Percentiles rank a stretch among this genome's conserved stretches.
Evolutionary conservation across 75 land plant species (phyloP).

Genomic region (Cupressus sempervirens): DNA sequence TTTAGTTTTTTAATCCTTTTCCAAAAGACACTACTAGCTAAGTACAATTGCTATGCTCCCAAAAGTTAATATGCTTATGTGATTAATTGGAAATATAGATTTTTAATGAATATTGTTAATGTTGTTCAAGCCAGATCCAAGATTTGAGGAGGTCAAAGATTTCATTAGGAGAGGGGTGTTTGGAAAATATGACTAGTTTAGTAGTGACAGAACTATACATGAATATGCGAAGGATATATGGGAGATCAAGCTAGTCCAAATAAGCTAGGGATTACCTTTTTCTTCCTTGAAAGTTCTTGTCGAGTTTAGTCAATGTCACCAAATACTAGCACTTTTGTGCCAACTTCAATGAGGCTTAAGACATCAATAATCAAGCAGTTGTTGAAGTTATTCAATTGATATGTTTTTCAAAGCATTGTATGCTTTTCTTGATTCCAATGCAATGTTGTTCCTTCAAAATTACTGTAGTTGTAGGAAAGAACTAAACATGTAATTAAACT

Average conservation of each 20-base stretch:
- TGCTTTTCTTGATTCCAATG: background rate
- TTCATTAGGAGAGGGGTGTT: conserved; percentile 67
- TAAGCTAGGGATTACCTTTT: conserved; percentile 27
- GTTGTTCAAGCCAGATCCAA: conserved; percentile 79
- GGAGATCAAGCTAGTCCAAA: conserved; percentile 52
- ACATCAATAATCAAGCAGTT: background rate
- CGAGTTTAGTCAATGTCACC: background rate
- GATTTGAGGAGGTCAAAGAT: conserved; percentile 80
- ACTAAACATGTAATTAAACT: background rate
- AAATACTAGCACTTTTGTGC: background rate
- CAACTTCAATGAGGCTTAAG: background rate
- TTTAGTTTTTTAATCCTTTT: background rate
- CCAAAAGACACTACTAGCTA: background rate
- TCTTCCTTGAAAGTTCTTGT: background rate
- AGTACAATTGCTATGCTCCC: background rate
- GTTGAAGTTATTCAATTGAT: background rate
- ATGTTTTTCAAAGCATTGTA: background rate
- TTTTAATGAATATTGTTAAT: conserved; percentile 1
- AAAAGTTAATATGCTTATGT: background rate
- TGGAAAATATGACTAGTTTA: conserved; percentile 77
- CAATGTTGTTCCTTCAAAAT: background rate
- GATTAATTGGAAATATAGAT: background rate
- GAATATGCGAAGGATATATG: conserved; percentile 95
- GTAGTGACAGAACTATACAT: conserved; percentile 97
- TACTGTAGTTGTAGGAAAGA: background rate